phyloP scores from a whole-genome alignment of 768 basidiomycete genomes.

The Candolleomyces aberdarensis region DNA sequence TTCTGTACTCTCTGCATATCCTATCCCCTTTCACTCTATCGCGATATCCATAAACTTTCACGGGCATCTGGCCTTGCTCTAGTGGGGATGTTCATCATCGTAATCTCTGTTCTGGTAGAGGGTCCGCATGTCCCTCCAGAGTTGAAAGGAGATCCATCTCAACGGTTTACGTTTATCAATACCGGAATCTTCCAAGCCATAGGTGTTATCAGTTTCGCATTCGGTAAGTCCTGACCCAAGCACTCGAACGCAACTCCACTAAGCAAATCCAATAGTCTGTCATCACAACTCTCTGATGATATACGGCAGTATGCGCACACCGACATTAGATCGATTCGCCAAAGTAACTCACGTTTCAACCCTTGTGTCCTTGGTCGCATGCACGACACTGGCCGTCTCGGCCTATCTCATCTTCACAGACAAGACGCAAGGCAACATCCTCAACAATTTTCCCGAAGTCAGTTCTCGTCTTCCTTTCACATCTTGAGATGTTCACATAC shows the following conservation, averaged over 20 bases:
- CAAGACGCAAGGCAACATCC: slow-evolving; percentile 90
- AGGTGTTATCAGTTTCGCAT: slow-evolving; percentile 95
- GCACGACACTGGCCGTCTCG: slow-evolving; percentile 77
- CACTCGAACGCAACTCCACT: neutral
- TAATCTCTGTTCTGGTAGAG: slow-evolving; percentile 78
- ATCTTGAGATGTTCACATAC: neutral
- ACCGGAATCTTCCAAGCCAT: slow-evolving; percentile 92
- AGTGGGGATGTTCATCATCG: slow-evolving; percentile 92
- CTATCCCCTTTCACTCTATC: slow-evolving; percentile 92
- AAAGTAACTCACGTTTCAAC: slow-evolving; percentile 93
- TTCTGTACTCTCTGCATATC: slow-evolving; percentile 87
- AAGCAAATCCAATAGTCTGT: slow-evolving; percentile 52
- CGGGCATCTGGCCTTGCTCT: slow-evolving; percentile 90
- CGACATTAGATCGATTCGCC: slow-evolving; percentile 92
- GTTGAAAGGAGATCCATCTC: slow-evolving; percentile 72
- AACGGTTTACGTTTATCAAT: slow-evolving; percentile 72
- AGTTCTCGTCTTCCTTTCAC: slow-evolving; percentile 14
- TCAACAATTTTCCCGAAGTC: slow-evolving; percentile 90
- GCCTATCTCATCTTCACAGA: slow-evolving; percentile 89
- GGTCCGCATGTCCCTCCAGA: slow-evolving; percentile 72
- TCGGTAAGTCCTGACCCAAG: slow-evolving; percentile 37
- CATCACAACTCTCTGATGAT: slow-evolving; percentile 98
- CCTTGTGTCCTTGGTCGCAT: slow-evolving; percentile 77
- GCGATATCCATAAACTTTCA: slow-evolving; percentile 96
- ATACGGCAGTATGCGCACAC: slow-evolving; percentile 89